Base-by-base conservation (phyloP, 768 basidiomycete genomes). In the Mycena kentingensis region DNA sequence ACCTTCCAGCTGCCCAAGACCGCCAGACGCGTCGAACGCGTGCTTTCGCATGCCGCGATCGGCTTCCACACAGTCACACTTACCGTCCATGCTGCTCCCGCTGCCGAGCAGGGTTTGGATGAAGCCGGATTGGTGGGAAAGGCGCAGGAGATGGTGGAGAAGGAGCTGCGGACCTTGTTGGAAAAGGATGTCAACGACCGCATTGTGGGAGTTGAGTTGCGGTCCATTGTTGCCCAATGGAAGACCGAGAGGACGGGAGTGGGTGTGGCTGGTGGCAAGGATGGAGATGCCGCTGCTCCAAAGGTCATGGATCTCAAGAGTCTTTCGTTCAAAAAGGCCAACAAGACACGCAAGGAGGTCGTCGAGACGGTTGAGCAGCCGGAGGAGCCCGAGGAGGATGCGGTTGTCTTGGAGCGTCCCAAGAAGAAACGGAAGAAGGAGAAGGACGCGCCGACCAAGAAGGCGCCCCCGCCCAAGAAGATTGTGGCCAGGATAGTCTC, bases 141-240 rank as follows among this genome's bases (percentile, higher is more conserved):
- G 28, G 86, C 87, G 5, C 75, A 79, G 58, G 71, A 77, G 55
- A 69, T 80, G 34, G 79, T 90, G 52, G 46, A 83, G 43, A 73
- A 67, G 22, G 86, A 90, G 66, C 70, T 92, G 46, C 72, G 68
- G 54, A 65, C 50, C 12, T 53, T 80, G 45, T 69, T 90, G 42
- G 81, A 84, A 67, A 84, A 81, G 68, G 88, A 90, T 59, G 72
- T 91, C 27, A 71, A 72, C 56, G 85, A 86, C 37, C 78, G 81
- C 18, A 68, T 88, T 2, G 79, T 89, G 13, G 78, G 73, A 8
- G 64, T 70, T 22, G 80, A 81, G 32, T 56, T 91, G 43, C 71
- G 78, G 54, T 71, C 73, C 57, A 55, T 87, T 34, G 77, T 84
- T 39, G 65, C 64, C 13, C 81, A 83, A 58, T 80, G 81, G 70